Evolutionary conservation across 805 yeast species (phyloP).

Genomic region (Saturnispora serradocipensis): DNA sequence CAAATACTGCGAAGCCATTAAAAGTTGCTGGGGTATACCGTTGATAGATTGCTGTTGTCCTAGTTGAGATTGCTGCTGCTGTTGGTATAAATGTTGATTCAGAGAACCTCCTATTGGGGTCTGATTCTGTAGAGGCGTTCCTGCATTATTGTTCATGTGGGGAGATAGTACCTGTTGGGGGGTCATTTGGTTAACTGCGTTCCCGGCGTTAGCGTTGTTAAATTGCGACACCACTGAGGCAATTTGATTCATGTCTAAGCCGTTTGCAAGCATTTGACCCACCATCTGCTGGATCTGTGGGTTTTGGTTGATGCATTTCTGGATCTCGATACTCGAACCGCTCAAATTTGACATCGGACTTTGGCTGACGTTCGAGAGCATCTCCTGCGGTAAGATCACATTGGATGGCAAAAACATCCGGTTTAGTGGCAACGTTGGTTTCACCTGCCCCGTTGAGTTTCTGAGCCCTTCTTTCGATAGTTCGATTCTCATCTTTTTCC

Average conservation of each 20-base stretch:
- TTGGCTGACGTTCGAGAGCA: slow-evolving; percentile 14
- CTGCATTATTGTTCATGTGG: background rate
- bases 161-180: background rate
- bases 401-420: slow-evolving; percentile 44
- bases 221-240: slow-evolving; percentile 23
- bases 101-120: slow-evolving; percentile 2
- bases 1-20: slow-evolving; percentile 46
- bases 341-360: background rate
- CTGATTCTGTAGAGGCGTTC: background rate
- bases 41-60: slow-evolving; percentile 7
- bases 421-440: slow-evolving; percentile 35
- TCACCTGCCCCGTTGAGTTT: slow-evolving; percentile 24
- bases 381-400: slow-evolving; percentile 48
- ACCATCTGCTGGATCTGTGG: slow-evolving; percentile 29
- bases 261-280: slow-evolving; percentile 28
- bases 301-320: slow-evolving; percentile 21
- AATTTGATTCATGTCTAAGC: slow-evolving; percentile 29
- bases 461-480: slow-evolving; percentile 52
- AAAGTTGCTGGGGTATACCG: slow-evolving; percentile 36
- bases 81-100: slow-evolving; percentile 6
- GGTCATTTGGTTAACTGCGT: background rate
- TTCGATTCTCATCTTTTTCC: slow-evolving; percentile 47
- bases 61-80: slow-evolving; percentile 5
- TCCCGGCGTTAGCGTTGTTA: slow-evolving; percentile 7
- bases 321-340: slow-evolving; percentile 13